Percentiles rank a stretch among this genome's conserved stretches.
Conservation (phyloP, 345 rosid species). For the Lepidium sativum region DNA sequence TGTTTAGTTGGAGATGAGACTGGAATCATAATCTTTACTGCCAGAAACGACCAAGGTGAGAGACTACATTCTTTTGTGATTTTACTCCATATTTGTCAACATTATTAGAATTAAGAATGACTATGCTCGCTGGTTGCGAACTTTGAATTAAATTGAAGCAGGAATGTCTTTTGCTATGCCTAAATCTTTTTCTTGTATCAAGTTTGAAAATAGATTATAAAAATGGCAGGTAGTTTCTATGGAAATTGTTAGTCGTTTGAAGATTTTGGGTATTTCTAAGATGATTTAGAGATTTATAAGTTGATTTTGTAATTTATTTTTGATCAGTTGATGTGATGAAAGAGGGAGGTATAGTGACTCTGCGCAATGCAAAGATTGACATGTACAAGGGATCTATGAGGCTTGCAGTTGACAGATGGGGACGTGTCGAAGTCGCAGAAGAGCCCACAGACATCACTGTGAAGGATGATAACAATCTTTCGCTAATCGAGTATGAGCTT, state of each 20-base stretch:
- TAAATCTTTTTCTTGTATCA: not conserved
- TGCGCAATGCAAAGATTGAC: slow-evolving; percentile 74
- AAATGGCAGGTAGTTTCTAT: not conserved
- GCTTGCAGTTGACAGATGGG: slow-evolving; percentile 70
- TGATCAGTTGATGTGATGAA: slow-evolving; percentile 77
- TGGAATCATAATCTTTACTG: slow-evolving; percentile 76
- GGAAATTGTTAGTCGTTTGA: not conserved
- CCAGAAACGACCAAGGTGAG: slow-evolving; percentile 92
- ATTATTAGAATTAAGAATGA: no score
- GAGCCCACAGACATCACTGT: slow-evolving; percentile 48
- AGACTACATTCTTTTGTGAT: not conserved
- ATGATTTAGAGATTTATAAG: not conserved
- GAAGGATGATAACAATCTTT: slow-evolving; percentile 75
- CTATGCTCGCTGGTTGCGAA: not conserved
- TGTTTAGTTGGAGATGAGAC: slow-evolving; percentile 94
- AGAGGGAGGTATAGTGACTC: slow-evolving; percentile 49
- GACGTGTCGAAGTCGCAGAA: slow-evolving; percentile 45
- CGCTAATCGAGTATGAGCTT: slow-evolving; percentile 62
- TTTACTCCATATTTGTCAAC: no score
- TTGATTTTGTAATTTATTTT: no score
- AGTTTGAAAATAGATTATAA: not conserved
- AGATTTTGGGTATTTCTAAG: not conserved
- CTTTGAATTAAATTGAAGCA: not conserved
- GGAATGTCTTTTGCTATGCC: not conserved
- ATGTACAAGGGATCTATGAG: slow-evolving; percentile 81